phyloP scores from a whole-genome alignment of 345 rosid species.

The Melaleuca alternifolia region DNA sequence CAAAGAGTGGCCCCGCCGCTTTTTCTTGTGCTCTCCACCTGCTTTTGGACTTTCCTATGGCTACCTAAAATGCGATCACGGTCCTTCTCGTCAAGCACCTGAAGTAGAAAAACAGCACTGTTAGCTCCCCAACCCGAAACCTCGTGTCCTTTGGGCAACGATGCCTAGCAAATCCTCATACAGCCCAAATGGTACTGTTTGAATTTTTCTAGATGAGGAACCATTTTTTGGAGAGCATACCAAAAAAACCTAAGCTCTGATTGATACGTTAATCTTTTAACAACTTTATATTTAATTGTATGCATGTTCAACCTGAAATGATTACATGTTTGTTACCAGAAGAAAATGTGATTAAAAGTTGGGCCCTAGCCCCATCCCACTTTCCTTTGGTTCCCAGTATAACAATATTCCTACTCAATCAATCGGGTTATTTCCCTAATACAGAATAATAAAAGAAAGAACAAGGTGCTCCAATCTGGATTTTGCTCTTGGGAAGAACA shows the following conservation, averaged over 20 bases:
- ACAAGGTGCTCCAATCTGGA: background rate
- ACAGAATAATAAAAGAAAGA: background rate
- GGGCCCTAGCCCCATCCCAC: background rate
- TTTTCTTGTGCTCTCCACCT: slow-evolving; percentile 57
- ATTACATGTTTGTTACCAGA: background rate
- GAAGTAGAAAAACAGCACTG: background rate
- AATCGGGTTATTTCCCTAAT: background rate
- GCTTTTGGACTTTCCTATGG: slow-evolving; percentile 48
- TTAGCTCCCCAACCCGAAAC: background rate
- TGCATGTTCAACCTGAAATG: background rate
- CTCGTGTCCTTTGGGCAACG: background rate
- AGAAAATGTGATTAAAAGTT: background rate
- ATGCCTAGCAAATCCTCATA: background rate
- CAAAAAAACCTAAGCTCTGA: background rate
- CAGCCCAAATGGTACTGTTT: background rate
- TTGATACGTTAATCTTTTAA: background rate
- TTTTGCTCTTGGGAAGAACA: background rate
- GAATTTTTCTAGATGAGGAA: background rate
- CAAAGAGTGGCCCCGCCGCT: slow-evolving; percentile 58
- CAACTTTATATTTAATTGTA: background rate
- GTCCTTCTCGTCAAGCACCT: slow-evolving; percentile 64
- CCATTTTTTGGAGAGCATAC: background rate
- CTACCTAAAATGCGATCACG: slow-evolving; percentile 39
- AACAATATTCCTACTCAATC: background rate
- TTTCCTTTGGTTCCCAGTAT: background rate